phyloP scores from a whole-genome alignment of 1,284 basidiomycete species.

The Singerocomus inundabilis region DNA sequence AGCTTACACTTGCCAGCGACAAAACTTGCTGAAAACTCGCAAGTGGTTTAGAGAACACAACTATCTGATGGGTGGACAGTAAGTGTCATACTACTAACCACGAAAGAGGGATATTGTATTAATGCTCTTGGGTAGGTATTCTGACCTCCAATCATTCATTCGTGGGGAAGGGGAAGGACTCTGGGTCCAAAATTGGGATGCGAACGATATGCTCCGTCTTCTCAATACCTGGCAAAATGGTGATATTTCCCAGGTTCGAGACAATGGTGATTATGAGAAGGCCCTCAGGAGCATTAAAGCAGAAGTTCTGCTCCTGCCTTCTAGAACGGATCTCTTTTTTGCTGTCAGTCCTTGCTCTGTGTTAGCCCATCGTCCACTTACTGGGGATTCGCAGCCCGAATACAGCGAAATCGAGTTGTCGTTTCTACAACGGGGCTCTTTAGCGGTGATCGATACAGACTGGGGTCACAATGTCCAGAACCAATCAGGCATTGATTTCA shows the following conservation, averaged over 20 bases:
- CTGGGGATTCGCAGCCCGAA: constrained; percentile 42
- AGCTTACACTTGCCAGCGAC: neutral
- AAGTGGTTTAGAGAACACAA: constrained; percentile 56
- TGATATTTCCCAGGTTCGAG: constrained; percentile 48
- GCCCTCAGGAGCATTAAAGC: constrained; percentile 46
- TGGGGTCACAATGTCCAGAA: constrained; percentile 16
- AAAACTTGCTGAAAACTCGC: neutral
- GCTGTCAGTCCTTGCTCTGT: constrained; percentile 35
- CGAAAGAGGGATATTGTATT: neutral
- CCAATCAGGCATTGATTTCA: constrained; percentile 8
- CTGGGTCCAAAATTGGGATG: constrained; percentile 49
- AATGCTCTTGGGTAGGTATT: constrained; percentile 34
- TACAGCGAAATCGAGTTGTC: constrained; percentile 52
- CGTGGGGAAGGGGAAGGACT: constrained; percentile 49
- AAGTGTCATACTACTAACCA: constrained; percentile 6
- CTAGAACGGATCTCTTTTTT: constrained; percentile 59
- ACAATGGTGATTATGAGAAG: constrained; percentile 42
- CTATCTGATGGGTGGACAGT: constrained; percentile 44
- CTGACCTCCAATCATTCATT: constrained; percentile 49
- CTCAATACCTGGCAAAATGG: constrained; percentile 56
- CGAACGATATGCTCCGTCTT: constrained; percentile 53
- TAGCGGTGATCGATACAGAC: constrained; percentile 16
- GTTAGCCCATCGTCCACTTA: neutral
- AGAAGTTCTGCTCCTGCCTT: constrained; percentile 56
- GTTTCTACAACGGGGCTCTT: constrained; percentile 35